phyloP scores from a whole-genome alignment of 2,329 filamentous ascomycete genomes.

The Cladophialophora chaetospira region DNA sequence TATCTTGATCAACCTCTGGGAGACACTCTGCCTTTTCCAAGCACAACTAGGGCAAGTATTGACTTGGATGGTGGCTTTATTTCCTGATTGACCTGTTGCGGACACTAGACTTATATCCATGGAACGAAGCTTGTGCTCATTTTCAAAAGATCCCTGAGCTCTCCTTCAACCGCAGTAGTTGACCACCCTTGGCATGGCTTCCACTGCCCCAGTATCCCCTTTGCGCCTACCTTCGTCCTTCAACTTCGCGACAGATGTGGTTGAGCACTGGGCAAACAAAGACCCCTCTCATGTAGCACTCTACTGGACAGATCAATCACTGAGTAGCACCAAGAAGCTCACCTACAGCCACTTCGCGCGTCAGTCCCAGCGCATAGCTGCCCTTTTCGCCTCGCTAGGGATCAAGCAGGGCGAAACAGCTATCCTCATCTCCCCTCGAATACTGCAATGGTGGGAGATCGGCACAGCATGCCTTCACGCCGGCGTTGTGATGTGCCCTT shows the following conservation, averaged over 20 bases:
- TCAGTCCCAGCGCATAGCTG: constrained; percentile 42
- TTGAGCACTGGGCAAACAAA: constrained; percentile 43
- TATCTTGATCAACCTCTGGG: neutral
- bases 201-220: constrained; percentile 22
- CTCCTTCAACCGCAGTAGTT: neutral
- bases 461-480: constrained; percentile 41
- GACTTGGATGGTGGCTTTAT: neutral
- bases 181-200: constrained; percentile 6
- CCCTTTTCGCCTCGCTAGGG: constrained; percentile 38
- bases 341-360: constrained; percentile 42
- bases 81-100: neutral
- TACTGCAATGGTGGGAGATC: constrained; percentile 47
- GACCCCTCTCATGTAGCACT: constrained; percentile 38
- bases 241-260: constrained; percentile 46
- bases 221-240: constrained; percentile 33
- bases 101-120: neutral
- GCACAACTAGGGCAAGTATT: neutral
- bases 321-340: constrained; percentile 35
- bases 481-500: constrained; percentile 43
- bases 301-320: constrained; percentile 43
- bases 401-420: constrained; percentile 40
- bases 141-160: neutral
- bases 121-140: neutral
- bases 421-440: constrained; percentile 41
- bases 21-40: neutral